Evolutionary conservation across 768 basidiomycete genomes (phyloP), one percentile per base, ranked within the genome.

Genomic region (Podaxis sp.): DNA sequence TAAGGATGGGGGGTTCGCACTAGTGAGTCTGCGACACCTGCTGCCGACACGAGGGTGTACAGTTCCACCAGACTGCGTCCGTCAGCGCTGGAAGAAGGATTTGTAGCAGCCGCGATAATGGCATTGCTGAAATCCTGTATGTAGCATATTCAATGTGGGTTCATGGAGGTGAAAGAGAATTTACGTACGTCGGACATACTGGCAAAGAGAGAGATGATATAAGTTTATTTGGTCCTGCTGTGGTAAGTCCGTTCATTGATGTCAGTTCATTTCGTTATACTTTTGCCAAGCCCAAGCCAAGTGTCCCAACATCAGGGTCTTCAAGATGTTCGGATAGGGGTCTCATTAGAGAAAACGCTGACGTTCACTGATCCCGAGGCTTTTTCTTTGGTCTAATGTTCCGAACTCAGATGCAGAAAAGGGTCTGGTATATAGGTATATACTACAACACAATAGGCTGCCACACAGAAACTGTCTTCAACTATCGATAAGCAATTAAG

Each of bases 21-120:
- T 17, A 63, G 61, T 42, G 61, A 49, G 26, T 56, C 46, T 51
- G 61, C 61, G 48, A 63, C 33, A 6, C 26, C 49, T 12, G 61
- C 54, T 28, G 33, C 28, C 22, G 48, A 56, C 33, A 55, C 53
- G 17, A 55, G 17, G 6, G 53, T 24, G 28, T 62, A 48, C 17
- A 63, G 19, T 40, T 63, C 54, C 11, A 55, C 48, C 24, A 63
- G 38, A 38, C 33, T 51, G 4, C 42, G 44, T 28, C 30, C 53
- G 19, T 22, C 26, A 17, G 11, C 13, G 13, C 6, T 39, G 11
- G 30, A 22, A 13, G 19, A 22, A 15, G 46, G 17, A 13, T 22
- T 52, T 24, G 51, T 53, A 11, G 55, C 48, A 15, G 61, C 53
- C 17, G 42, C 49, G 15, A 55, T 33, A 44, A 62, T 63, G 19